Conservation (phyloP, 805 yeast species). For the Geotrichum ghanense region DNA sequence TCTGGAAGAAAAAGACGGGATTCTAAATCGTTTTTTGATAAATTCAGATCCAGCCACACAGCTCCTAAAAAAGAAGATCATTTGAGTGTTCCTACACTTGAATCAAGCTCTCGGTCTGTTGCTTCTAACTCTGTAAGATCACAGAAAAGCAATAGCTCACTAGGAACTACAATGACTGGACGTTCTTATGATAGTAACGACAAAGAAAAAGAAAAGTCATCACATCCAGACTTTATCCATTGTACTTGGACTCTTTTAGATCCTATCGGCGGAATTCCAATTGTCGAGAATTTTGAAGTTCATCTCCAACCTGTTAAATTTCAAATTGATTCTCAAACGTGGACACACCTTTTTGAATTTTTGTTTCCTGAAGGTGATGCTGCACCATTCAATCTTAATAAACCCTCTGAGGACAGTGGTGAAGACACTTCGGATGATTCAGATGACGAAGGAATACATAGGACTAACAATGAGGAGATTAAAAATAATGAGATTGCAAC, state of each 20-base stretch:
- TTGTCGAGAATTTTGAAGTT: constrained; percentile 54
- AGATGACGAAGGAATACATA: constrained; percentile 5
- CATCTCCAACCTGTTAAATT: constrained; percentile 54
- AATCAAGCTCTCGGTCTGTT: too few relatives aligned
- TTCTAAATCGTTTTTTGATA: not conserved
- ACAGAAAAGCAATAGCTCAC: too few relatives aligned
- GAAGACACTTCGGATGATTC: constrained; percentile 9
- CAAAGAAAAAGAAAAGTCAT: constrained; percentile 1
- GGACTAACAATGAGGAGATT: constrained; percentile 10
- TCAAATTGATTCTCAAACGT: constrained; percentile 61
- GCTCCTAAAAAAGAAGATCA: too few relatives aligned
- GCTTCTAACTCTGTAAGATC: too few relatives aligned
- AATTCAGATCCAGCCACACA: too few relatives aligned
- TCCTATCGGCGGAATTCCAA: constrained; percentile 83
- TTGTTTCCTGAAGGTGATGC: constrained; percentile 47
- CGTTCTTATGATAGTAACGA: constrained; percentile 18
- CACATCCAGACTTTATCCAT: not conserved
- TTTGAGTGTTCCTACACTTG: too few relatives aligned
- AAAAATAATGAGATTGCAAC: constrained; percentile 33
- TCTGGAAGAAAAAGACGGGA: not conserved
- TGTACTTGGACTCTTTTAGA: constrained; percentile 62
- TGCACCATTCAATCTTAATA: constrained; percentile 10
- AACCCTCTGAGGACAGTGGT: constrained; percentile 15
- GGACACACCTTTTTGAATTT: constrained; percentile 51
- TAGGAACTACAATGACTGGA: too few relatives aligned